Conservation (phyloP, 1,284 basidiomycete genomes). For the Rugiboletus extremiorientalis region DNA sequence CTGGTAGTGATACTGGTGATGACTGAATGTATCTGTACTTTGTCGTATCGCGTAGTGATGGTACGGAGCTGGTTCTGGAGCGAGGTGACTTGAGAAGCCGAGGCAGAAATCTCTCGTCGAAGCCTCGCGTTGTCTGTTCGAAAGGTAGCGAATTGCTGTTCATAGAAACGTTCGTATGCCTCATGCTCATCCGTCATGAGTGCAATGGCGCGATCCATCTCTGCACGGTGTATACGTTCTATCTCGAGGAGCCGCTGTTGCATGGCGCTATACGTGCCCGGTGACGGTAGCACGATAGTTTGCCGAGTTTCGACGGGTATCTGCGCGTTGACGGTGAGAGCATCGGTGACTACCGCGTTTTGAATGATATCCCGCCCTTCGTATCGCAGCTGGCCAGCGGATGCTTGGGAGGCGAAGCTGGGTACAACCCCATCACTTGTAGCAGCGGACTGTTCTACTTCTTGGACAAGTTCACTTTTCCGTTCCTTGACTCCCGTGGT, state of each 20-base stretch:
- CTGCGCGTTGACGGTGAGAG: no score
- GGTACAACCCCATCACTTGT: no score
- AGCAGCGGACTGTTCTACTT: not conserved
- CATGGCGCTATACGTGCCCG: no score
- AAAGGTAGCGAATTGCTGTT: not conserved
- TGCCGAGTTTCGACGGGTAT: not conserved
- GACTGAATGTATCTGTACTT: not conserved
- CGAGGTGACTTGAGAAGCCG: not conserved
- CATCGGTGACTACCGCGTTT: not conserved
- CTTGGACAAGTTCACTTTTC: not conserved
- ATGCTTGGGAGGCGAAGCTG: not conserved
- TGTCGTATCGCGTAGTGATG: not conserved
- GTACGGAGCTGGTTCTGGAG: slow-evolving; percentile 5
- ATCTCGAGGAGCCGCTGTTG: not conserved
- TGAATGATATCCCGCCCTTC: not conserved
- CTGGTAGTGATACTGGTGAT: not conserved
- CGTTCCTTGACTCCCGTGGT: not conserved
- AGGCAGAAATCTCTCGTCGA: not conserved
- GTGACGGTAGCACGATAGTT: not conserved
- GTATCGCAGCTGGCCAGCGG: not conserved
- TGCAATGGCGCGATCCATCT: slow-evolving; percentile 5
- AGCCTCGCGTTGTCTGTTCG: slow-evolving; percentile 5
- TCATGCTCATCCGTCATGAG: slow-evolving; percentile 1
- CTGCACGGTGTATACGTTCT: slow-evolving; percentile 1
- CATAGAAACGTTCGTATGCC: not conserved